These are phyloP conservation scores for Euphorbia lathyris DNA, from an alignment of 345 rosid genomes.

Conservation along the genomic window DNA sequence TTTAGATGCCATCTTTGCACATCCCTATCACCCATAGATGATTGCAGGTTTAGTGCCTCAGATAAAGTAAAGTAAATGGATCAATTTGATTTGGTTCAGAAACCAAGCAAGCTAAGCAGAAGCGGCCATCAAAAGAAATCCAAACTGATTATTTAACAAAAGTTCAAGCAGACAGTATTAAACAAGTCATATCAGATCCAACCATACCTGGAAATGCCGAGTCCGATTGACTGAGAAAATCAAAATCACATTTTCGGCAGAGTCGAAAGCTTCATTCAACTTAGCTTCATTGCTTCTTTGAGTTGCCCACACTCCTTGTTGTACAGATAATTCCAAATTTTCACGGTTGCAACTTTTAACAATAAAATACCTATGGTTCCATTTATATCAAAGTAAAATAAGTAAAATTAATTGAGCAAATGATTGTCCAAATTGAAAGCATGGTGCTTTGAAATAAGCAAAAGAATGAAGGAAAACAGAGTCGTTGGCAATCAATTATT, in stretches of 20 bases:
- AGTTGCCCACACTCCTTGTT: slow-evolving; percentile 99
- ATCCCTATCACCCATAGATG: slow-evolving; percentile 54
- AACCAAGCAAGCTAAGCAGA: slow-evolving; percentile 1
- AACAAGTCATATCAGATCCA: slow-evolving; percentile 18
- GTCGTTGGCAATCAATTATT: neutral
- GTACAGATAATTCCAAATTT: slow-evolving; percentile 95
- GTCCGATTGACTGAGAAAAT: slow-evolving; percentile 96
- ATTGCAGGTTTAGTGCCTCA: slow-evolving; percentile 16
- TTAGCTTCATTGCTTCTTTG: slow-evolving; percentile 98
- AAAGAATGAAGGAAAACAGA: slow-evolving; percentile 3
- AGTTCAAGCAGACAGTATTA: neutral
- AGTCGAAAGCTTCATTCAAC: slow-evolving; percentile 94
- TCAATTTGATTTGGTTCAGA: neutral
- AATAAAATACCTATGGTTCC: slow-evolving; percentile 77
- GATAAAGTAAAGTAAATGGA: neutral
- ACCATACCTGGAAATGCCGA: slow-evolving; percentile 88
- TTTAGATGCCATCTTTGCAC: slow-evolving; percentile 97
- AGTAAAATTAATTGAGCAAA: slow-evolving; percentile 9
- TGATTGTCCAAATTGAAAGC: slow-evolving; percentile 10
- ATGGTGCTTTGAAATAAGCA: slow-evolving; percentile 10
- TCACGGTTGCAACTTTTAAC: slow-evolving; percentile 97
- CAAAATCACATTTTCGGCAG: slow-evolving; percentile 83
- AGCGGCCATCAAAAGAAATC: slow-evolving; percentile 3
- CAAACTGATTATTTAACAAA: neutral
- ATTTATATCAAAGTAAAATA: slow-evolving; percentile 23